A percentile compares a stretch with the other conserved stretches of the same genome.
These are phyloP conservation scores for Candida loeiensis DNA, from an alignment of 805 yeast species.

Conservation along the genomic window DNA sequence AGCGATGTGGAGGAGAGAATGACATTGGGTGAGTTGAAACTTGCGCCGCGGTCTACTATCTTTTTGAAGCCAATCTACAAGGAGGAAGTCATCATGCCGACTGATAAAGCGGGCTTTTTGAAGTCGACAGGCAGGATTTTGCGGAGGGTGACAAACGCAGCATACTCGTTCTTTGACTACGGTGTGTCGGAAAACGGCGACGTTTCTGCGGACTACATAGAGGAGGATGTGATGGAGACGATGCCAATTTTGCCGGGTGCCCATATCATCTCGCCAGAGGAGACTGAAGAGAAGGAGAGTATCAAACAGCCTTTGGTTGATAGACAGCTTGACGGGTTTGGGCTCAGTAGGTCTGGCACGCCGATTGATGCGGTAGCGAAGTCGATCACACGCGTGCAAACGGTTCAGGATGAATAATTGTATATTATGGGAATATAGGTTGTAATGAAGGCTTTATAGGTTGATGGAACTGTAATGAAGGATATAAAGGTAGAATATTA, in stretches of 20 bases:
- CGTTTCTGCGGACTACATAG: not conserved
- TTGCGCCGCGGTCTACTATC: slow-evolving; percentile 71
- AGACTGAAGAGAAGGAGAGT: not conserved
- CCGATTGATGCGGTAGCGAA: slow-evolving; percentile 1
- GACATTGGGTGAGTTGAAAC: slow-evolving; percentile 50
- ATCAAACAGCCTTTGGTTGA: too few species aligned
- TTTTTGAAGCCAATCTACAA: slow-evolving; percentile 59
- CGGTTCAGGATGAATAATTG: slow-evolving; percentile 15
- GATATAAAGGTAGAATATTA: too few species aligned
- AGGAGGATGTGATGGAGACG: not conserved
- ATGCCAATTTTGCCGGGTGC: not conserved
- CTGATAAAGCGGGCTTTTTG: slow-evolving; percentile 2
- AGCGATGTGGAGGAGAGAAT: slow-evolving; percentile 50
- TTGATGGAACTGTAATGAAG: too few species aligned
- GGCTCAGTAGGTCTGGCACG: slow-evolving; percentile 1
- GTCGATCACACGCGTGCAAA: slow-evolving; percentile 15
- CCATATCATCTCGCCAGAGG: not conserved
- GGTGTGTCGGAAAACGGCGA: slow-evolving; percentile 11
- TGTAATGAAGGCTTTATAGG: too few species aligned
- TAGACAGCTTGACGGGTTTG: not conserved
- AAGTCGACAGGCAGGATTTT: slow-evolving; percentile 9
- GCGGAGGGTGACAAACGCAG: slow-evolving; percentile 22
- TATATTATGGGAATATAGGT: not conserved
- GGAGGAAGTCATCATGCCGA: slow-evolving; percentile 2
- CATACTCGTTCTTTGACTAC: slow-evolving; percentile 41